Evolutionary conservation across 164 flowering plant species (phyloP), one percentile per base, ranked within the genome.

Genomic region (Paratinospora sagittata): DNA sequence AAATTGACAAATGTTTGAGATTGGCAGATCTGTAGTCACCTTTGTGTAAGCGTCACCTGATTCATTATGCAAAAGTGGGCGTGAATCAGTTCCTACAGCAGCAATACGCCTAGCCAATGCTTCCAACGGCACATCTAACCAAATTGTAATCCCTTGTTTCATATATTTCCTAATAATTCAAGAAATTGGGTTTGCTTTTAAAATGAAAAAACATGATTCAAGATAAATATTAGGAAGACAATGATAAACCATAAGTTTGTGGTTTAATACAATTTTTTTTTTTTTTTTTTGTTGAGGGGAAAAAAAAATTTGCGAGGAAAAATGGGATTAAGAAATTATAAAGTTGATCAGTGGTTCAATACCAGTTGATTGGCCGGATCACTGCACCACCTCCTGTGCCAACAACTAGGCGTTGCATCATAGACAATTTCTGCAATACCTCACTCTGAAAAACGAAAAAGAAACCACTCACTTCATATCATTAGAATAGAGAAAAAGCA

Each of bases 381-480:
- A 96, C 99, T 6, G 91, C 97, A 81, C 99, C 99, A 66, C 99
- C 99, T 69, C 99, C 99, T 26, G 99, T 96, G 30, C 98, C 93
- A 78, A 93, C 87, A 76, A 96, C 98, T 62, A 85, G 77, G 17
- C 81, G 85, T 23, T 75, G 87, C 92, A 80, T 85, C 43, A 74
- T 47, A 72, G 98, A 93, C 70, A 91, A 73, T 41, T 87, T 81
- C 65, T 74, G 66, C 68, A 96, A 73, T 23, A 77, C 91, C 81
- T 91, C 86, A 74, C 85, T 91, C 98, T 96, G 16, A 30, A 76
- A 62, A 80, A 14, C 21, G 34, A 21, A 66, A 14, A 27, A 47
- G 52, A 57, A 43, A 24, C 10, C 4, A 43, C n/a, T 62, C 34
- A n/a, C n/a, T n/a, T n/a, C 7, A 11, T 63, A 34, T 11, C 12